Conservation (phyloP, 257 asterid genomes). For the Echites panduratus region DNA sequence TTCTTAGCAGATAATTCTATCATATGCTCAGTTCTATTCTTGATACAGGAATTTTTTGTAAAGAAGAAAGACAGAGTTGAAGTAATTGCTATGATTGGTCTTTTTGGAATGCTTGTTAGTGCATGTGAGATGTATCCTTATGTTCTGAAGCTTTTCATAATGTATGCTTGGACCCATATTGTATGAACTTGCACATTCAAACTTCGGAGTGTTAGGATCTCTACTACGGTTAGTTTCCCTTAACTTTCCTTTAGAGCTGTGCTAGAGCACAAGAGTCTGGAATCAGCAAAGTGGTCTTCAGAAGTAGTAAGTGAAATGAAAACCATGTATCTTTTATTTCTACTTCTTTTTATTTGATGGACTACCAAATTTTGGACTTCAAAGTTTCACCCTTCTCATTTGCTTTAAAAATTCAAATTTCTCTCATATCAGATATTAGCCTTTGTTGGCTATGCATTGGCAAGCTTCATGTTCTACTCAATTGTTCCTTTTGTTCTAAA, state of each 20-base stretch:
- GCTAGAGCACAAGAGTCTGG: conserved; percentile 51
- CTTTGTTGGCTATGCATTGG: conserved; percentile 37
- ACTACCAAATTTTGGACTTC: not conserved
- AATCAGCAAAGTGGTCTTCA: conserved; percentile 46
- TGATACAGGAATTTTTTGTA: conserved; percentile 63
- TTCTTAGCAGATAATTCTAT: not conserved
- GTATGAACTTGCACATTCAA: not conserved
- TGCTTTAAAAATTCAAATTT: not conserved
- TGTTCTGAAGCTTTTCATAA: not conserved
- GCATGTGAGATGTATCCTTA: conserved; percentile 67
- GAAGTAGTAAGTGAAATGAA: conserved; percentile 41
- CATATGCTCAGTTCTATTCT: not conserved
- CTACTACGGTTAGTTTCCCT: conserved; percentile 11
- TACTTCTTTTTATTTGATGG: not conserved
- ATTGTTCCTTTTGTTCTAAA: conserved; percentile 40
- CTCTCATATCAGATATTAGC: conserved; percentile 36
- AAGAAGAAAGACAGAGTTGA: conserved; percentile 61
- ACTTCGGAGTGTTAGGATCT: not conserved
- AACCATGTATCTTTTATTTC: not conserved
- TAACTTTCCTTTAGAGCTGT: conserved; percentile 31
- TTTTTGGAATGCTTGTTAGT: conserved; percentile 63
- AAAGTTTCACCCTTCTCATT: not conserved
- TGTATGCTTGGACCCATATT: no score
- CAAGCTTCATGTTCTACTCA: conserved; percentile 54
- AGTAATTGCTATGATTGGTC: conserved; percentile 67